A percentile compares a stretch with the other conserved stretches of the same genome.
Evolutionary conservation across 768 basidiomycete species (phyloP).

Genomic region (Boletus sp.): DNA sequence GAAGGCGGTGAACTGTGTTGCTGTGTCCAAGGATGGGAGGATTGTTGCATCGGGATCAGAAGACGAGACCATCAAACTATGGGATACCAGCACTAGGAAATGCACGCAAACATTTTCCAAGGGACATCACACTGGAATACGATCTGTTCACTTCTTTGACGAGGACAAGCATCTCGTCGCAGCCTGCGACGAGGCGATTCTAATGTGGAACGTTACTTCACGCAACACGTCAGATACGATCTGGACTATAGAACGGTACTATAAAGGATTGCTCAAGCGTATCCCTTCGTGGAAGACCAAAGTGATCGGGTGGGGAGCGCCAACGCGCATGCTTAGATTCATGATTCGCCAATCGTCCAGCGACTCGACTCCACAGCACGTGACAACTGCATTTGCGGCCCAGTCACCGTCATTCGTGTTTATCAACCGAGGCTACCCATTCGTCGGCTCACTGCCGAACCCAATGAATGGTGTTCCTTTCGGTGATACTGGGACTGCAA

Average conservation of each 20-base stretch:
- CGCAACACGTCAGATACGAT: not conserved
- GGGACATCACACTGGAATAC: conserved; percentile 9
- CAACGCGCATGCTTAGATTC: not conserved
- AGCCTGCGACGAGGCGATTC: not conserved
- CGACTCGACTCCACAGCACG: not conserved
- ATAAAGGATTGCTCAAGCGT: not conserved
- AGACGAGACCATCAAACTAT: conserved; percentile 24
- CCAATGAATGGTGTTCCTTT: not conserved
- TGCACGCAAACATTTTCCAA: too few relatives aligned
- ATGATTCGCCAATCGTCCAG: not conserved
- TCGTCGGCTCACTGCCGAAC: not conserved
- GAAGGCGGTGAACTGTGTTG: conserved; percentile 11
- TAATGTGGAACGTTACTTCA: conserved; percentile 8
- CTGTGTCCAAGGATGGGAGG: conserved; percentile 20
- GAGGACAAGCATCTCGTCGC: not conserved
- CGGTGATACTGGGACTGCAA: not conserved
- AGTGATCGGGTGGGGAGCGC: conserved; percentile 3
- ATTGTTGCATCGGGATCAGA: conserved; percentile 22
- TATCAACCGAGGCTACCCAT: not conserved
- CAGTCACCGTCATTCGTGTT: conserved; percentile 10
- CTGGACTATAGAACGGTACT: conserved; percentile 1
- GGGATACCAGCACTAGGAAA: not conserved
- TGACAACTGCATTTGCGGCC: conserved; percentile 1
- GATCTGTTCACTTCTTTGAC: conserved; percentile 6
- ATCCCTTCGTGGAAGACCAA: conserved; percentile 6